phyloP scores from a whole-genome alignment of 306 rosid species.

The Herpetospermum pedunculosum region DNA sequence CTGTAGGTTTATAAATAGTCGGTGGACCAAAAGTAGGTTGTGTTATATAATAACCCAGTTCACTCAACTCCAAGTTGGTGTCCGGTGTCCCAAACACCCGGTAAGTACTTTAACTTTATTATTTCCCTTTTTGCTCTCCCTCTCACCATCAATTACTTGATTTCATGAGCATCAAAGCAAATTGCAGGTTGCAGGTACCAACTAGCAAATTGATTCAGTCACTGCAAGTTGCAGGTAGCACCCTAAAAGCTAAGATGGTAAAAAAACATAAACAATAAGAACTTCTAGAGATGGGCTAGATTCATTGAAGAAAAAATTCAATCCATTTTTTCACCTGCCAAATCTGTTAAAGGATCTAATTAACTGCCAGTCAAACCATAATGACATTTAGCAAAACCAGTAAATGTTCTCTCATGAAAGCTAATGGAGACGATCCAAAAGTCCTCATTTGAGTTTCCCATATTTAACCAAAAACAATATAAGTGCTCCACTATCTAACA shows the following conservation, averaged over 20 bases:
- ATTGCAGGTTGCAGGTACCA: neutral
- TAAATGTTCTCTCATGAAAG: neutral
- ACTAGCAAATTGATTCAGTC: neutral
- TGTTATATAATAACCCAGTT: too few species aligned
- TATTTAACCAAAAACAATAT: neutral
- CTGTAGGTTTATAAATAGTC: too few species aligned
- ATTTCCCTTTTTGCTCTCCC: neutral
- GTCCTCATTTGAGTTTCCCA: neutral
- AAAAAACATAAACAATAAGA: neutral
- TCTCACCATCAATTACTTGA: neutral
- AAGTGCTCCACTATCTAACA: conserved; percentile 1
- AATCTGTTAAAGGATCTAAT: neutral
- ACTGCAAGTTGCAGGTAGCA: neutral
- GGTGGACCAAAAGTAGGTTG: too few species aligned
- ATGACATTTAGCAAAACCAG: neutral
- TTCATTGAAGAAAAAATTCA: neutral
- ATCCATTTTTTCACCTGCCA: neutral
- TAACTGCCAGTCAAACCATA: neutral
- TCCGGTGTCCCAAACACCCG: too few species aligned
- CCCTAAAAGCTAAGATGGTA: neutral
- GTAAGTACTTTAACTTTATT: neutral
- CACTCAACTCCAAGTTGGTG: too few species aligned
- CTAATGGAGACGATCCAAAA: neutral
- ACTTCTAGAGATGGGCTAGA: neutral
- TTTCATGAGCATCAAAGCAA: neutral